Base-by-base conservation (phyloP, 345 rosid species). In the Viola odorata region DNA sequence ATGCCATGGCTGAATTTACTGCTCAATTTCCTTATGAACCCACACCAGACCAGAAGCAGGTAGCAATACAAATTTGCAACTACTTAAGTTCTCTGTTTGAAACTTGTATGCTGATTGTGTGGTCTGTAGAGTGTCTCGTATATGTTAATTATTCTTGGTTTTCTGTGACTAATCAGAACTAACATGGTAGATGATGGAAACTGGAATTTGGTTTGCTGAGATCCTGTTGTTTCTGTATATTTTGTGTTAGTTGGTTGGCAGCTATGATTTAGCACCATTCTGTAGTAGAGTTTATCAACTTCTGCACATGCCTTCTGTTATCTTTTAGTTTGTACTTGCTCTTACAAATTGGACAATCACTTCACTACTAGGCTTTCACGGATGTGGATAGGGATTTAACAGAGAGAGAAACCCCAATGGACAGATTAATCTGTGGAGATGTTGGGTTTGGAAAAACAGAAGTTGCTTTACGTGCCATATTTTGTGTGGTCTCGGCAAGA, bases 381-480 rank as follows among this genome's bases (percentile, higher is more conserved):
- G 96, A 92, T 68, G 98, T 89, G 57, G 94, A 85, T 67, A 87
- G 73, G 83, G 98, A 92, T 73, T 79, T 92, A 78, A 92, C 88
- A 3, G 87, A 89, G 85, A 75, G 86, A 75, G 85, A 83, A 76
- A 85, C 98, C 72, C 98, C 98, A 63, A 92, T 87, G 98, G 98
- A 92, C 73, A 76, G 98, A 53, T 69, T 92, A 68, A 92, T 92
- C 55, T 92, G 94, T 60, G 96, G 98, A 64, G 98, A 89, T 78
- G 96, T 89, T 78, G 98, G 98, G 45, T 92, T 92, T 82, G 98
- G 98, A 56, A 92, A 92, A 79, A 89, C 98, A 41, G 96, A 92
- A 77, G 98, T 89, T 73, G 98, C 96, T 62, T 69, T 92, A 47
- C 92, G 98, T 58, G 98, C 94, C 73, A 85, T 89, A 63, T 85